Base-by-base conservation (phyloP, 2,329 filamentous ascomycete species). In the Phoma sp. region DNA sequence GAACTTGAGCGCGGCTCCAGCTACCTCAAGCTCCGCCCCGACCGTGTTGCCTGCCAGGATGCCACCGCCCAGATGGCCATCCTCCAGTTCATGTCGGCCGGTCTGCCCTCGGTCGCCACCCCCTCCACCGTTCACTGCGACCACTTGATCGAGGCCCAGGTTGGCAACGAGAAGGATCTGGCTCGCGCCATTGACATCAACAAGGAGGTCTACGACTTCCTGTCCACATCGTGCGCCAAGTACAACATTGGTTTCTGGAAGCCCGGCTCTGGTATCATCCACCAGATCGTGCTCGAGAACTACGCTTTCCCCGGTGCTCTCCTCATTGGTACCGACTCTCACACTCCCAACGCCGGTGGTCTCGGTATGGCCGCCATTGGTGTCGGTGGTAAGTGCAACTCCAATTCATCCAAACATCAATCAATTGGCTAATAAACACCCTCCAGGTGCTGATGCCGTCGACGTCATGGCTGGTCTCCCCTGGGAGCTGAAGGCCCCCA, bases 171-270 rank as follows among this genome's bases (percentile, higher is more conserved):
- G 62, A 95, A 97, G 87, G 95, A 99, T 90, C 83, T 98, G 78
- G 89, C 86, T 59, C 87, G 93, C 73, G 95, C 95, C 70, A 83
- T 93, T 73, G 85, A 87, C 68, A 96, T 96, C 82, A 98, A 98
- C 88, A 96, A 96, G 85, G 93, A 98, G 80, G 95, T 99, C 68
- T 99, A 98, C 82, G 90, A 98, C 81, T 99, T 99, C 85, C 82
- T 99, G 75, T 86, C 92, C 59, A 88, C 88, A 61, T 90, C 93
- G 64, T 98, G 93, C 78, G 93, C 93, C 74, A 99, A 98, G 84
- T 99, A 98, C 85, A 93, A 98, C 85, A 98, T 98, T 78, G 95
- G 95, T 83, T 98, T 98, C 89, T 99, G 95, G 95, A 92, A 87
- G 79, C 95, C 95, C 64, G 95, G 95, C 69, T 97, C 93, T 76